A percentile compares a stretch with the other conserved stretches of the same genome.
Conservation (phyloP, 371 early-diverging fungal genomes). For the Apophysomyces elegans region DNA sequence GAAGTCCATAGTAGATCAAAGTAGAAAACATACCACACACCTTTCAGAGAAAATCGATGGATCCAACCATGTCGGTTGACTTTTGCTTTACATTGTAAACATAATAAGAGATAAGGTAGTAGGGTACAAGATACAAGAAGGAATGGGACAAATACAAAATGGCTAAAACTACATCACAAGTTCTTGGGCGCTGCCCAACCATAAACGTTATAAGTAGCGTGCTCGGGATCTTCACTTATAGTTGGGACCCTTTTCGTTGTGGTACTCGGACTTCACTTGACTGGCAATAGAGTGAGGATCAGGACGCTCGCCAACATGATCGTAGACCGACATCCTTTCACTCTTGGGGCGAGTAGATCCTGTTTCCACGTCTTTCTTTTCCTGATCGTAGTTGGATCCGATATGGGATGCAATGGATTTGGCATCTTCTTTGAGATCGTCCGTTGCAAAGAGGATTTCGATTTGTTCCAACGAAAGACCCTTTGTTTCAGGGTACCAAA, state of each 20-base stretch:
- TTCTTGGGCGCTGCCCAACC: conserved; percentile 8
- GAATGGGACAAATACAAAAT: conserved; percentile 2
- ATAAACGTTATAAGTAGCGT: neutral
- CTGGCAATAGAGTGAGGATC: conserved; percentile 36
- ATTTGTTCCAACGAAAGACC: conserved; percentile 60
- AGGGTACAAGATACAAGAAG: neutral
- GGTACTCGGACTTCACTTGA: conserved; percentile 41
- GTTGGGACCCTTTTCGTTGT: conserved; percentile 42
- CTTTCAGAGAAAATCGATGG: too few relatives aligned
- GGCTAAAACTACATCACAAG: conserved; percentile 2
- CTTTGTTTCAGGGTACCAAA: conserved; percentile 59
- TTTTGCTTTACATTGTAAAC: neutral
- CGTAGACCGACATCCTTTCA: neutral
- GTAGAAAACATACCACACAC: too few relatives aligned
- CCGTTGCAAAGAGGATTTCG: conserved; percentile 51
- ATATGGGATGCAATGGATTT: conserved; percentile 35
- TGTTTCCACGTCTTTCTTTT: neutral
- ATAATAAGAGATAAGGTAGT: neutral
- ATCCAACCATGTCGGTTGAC: neutral
- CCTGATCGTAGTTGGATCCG: conserved; percentile 16
- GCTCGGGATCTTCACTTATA: conserved; percentile 32
- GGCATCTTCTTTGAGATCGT: conserved; percentile 37
- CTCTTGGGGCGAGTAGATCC: neutral
- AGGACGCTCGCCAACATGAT: conserved; percentile 7
- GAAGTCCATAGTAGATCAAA: too few relatives aligned